These are phyloP conservation scores for Euclidium syriacum DNA, from an alignment of 345 rosid species.

Conservation along the genomic window DNA sequence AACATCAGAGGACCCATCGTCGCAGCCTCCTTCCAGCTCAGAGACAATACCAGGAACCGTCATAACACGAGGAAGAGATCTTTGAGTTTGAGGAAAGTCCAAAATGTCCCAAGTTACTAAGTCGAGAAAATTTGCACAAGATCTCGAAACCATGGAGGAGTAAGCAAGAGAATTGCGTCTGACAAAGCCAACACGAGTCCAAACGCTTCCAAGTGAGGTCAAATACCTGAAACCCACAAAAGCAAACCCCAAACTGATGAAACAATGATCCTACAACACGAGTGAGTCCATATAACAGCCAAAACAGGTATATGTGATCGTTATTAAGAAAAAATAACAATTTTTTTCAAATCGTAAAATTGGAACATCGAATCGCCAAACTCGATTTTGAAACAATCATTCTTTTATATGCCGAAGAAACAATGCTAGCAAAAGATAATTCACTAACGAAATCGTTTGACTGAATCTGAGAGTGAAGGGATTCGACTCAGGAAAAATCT, in stretches of 20 bases:
- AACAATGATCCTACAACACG: slow-evolving; percentile 1
- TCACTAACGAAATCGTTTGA: not conserved
- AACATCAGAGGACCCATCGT: slow-evolving; percentile 52
- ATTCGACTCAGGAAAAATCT: not conserved
- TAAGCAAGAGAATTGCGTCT: not conserved
- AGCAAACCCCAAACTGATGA: not conserved
- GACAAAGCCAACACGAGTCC: slow-evolving; percentile 14
- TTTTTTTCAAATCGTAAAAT: no score
- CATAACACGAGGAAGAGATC: slow-evolving; percentile 66
- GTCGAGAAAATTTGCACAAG: slow-evolving; percentile 47
- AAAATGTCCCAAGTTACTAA: slow-evolving; percentile 54
- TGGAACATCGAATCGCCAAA: no score
- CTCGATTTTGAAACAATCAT: not conserved
- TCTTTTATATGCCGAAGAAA: not conserved
- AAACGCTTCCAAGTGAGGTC: slow-evolving; percentile 1
- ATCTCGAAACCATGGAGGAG: slow-evolving; percentile 53
- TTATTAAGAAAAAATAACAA: no score
- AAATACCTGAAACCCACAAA: not conserved
- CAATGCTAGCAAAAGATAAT: not conserved
- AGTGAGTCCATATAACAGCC: not conserved
- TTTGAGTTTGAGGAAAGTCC: slow-evolving; percentile 55
- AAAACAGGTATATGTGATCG: not conserved
- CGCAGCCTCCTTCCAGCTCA: slow-evolving; percentile 43
- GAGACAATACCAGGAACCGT: slow-evolving; percentile 71
- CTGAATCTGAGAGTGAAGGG: not conserved